Evolutionary conservation across 257 asterid genomes (phyloP).

Genomic region (Solanum bulbocastanum): DNA sequence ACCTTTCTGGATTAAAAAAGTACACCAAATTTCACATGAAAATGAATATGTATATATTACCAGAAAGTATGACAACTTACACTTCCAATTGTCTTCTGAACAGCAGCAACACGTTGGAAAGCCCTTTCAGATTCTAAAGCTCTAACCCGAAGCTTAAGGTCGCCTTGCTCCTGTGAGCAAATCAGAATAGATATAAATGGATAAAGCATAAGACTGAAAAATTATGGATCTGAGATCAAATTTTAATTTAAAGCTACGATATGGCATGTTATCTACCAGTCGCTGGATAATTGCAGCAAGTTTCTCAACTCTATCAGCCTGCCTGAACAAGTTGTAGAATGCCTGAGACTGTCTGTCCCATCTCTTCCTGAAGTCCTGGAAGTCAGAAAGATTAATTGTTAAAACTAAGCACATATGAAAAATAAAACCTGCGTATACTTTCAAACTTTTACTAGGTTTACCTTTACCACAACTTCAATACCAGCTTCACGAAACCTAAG

Average conservation of each 20-base stretch:
- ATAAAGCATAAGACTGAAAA: neutral
- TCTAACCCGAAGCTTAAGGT: slow-evolving; percentile 90
- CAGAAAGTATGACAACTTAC: slow-evolving; percentile 38
- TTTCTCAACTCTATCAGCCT: slow-evolving; percentile 93
- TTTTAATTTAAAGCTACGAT: neutral
- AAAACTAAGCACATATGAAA: neutral
- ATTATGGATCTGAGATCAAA: neutral
- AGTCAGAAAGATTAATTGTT: neutral
- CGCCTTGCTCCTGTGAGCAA: slow-evolving; percentile 80
- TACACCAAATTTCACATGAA: neutral
- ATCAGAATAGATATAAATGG: neutral
- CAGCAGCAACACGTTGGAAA: slow-evolving; percentile 91
- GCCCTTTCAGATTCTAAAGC: slow-evolving; percentile 94
- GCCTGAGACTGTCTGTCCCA: slow-evolving; percentile 95
- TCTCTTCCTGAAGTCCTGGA: slow-evolving; percentile 80
- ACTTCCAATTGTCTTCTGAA: slow-evolving; percentile 69
- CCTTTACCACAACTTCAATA: slow-evolving; percentile 76
- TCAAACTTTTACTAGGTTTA: neutral
- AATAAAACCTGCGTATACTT: neutral
- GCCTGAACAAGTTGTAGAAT: slow-evolving; percentile 81
- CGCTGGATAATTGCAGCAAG: slow-evolving; percentile 78
- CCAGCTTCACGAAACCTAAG: slow-evolving; percentile 96
- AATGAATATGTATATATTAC: neutral
- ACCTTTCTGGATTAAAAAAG: neutral
- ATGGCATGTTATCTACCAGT: slow-evolving; percentile 35